These are phyloP conservation scores for Poa annua DNA, from an alignment of 176 grass and related monocot species.

Conservation along the genomic window DNA sequence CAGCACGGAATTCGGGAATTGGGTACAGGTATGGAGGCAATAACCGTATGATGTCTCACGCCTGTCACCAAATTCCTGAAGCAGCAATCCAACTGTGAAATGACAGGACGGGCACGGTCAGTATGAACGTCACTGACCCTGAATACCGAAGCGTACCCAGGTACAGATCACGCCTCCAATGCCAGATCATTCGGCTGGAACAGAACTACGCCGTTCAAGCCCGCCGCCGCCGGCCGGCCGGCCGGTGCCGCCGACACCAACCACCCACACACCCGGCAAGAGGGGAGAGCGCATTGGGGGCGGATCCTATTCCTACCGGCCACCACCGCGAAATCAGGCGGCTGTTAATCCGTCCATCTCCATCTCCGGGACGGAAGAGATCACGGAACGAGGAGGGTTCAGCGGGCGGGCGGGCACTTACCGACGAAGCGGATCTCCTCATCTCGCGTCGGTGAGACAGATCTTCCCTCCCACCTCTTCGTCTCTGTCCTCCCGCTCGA, in stretches of 20 bases:
- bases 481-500: not conserved
- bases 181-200: not conserved
- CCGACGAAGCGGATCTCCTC: conserved; percentile 65
- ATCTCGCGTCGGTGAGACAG: conserved; percentile 44
- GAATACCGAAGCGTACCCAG: not conserved
- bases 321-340: not conserved
- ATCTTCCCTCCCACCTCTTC: conserved; percentile 6
- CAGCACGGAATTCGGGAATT: not conserved
- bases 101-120: not conserved
- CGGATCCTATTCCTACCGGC: conserved; percentile 23
- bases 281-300: not conserved
- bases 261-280: not conserved
- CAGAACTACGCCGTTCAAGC: too few species aligned
- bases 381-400: not conserved
- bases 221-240: not conserved
- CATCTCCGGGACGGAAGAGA: too few species aligned
- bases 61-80: not conserved
- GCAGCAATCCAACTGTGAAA: conserved; percentile 1
- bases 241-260: not conserved
- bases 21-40: not conserved
- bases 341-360: too few species aligned
- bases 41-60: not conserved
- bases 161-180: not conserved
- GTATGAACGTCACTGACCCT: not conserved
- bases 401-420: conserved; percentile 33